phyloP scores from a whole-genome alignment of 257 asterid species.

The Henckelia pumila region DNA sequence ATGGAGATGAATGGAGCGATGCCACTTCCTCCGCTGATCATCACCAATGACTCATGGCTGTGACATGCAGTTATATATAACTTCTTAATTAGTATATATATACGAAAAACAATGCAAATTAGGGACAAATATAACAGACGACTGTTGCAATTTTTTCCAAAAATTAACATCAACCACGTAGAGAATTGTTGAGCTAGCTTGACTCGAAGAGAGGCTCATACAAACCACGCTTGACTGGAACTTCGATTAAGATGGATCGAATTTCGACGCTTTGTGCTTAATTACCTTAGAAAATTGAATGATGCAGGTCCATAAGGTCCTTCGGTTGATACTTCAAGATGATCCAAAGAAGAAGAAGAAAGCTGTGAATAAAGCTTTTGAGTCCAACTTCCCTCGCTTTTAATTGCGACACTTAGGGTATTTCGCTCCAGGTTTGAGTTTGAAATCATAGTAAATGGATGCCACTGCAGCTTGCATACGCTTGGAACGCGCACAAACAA shows the following conservation, averaged over 20 bases:
- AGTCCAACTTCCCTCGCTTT: conserved; percentile 40
- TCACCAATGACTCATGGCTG: conserved; percentile 39
- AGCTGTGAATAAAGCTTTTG: conserved; percentile 33
- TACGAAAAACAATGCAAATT: no score
- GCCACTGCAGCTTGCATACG: conserved; percentile 47
- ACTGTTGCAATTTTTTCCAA: no score
- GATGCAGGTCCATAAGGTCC: conserved; percentile 50
- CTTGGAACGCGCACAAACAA: conserved; percentile 36
- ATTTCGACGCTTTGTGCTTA: no score
- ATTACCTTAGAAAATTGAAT: conserved; percentile 33
- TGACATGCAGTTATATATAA: background rate
- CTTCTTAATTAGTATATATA: no score
- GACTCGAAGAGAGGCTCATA: no score
- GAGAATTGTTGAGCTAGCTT: no score
- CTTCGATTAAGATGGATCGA: no score
- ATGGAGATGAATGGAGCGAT: conserved; percentile 43
- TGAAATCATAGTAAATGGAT: conserved; percentile 44
- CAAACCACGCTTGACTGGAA: no score
- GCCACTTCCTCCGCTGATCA: conserved; percentile 51
- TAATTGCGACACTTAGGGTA: conserved; percentile 31
- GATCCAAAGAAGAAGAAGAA: conserved; percentile 29
- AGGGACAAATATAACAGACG: no score
- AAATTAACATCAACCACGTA: no score
- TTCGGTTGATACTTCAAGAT: conserved; percentile 32
- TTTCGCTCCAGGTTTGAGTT: conserved; percentile 38